Evolutionary conservation across 2,329 filamentous ascomycete genomes (phyloP), one percentile per base, ranked within the genome.

Genomic region (Xylaria sp.): DNA sequence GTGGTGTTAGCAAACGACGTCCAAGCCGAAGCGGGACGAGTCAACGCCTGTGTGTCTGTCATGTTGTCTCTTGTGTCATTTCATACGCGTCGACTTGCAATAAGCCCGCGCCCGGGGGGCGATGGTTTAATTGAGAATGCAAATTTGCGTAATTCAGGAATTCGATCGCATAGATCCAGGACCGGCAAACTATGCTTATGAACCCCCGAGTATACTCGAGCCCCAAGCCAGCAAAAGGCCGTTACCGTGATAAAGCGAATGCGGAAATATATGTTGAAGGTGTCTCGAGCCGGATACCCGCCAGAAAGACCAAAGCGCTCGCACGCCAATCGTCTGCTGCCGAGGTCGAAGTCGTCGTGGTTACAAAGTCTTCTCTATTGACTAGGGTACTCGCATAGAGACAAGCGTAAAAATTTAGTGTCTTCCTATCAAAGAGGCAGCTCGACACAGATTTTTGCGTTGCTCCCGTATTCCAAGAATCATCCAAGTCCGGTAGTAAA

Each of bases 1-100:
- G 60, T 67, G 34, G 60, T 57, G 20, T 67, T 67, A 46, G 56
- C 30, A 59, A 67, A 68, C 50, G 56, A 62, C 18, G 66, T 73
- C 59, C 57, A 68, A 18, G 55, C 58, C 20, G 43, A 28, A 6
- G 10, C 50, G 4, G 20, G 32, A 15, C 7, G 30, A 12, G 30
- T 12, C 20, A 56, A 28, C 8, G 20, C 28, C 15, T n/a, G 32
- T 34, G 20, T 39, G 18, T 48, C 60, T 58, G 55, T 46, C 60
- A 67, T 64, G 20, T 23, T 32, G 30, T 57, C 25, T 20, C 4
- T 25, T n/a, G 6, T 41, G 28, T 50, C 39, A 28, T 28, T 43
- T 30, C 32, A 39, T 56, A n/a, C 34, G 7, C n/a, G 3, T 57
- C 28, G 25, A 4, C 52, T 12, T 23, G 18, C 1, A 39, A 3